Conservation (phyloP, 2,329 filamentous ascomycete species). For the Ophiostoma pallidulum region DNA sequence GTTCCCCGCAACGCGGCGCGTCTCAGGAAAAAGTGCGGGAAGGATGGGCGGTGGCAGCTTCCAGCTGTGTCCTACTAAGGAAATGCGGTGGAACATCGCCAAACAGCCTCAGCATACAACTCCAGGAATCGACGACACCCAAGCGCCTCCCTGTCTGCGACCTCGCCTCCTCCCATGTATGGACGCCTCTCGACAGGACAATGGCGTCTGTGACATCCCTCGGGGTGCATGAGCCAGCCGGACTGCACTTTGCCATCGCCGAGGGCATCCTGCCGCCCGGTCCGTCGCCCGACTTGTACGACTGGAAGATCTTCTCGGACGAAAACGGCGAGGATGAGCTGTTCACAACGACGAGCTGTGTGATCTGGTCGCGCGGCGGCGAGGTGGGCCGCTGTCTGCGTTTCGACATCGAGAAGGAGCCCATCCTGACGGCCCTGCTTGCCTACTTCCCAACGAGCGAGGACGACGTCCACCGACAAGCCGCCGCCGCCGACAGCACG, state of each 20-base stretch:
- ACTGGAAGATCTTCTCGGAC: constrained; percentile 57
- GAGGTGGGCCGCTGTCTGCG: constrained; percentile 78
- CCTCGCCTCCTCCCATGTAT: no score
- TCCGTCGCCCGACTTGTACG: constrained; percentile 56
- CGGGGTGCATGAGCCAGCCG: constrained; percentile 81
- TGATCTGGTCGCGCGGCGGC: constrained; percentile 83
- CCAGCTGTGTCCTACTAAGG: neutral
- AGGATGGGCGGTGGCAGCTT: constrained; percentile 5
- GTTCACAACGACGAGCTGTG: constrained; percentile 62
- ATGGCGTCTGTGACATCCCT: constrained; percentile 92
- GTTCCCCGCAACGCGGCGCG: constrained; percentile 13
- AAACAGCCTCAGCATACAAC: neutral
- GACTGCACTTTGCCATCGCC: constrained; percentile 70
- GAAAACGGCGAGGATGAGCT: constrained; percentile 63
- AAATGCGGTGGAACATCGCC: neutral
- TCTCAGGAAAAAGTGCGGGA: constrained; percentile 1
- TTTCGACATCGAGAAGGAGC: constrained; percentile 78
- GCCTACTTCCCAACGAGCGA: constrained; percentile 58
- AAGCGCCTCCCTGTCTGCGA: no score
- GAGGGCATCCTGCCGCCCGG: constrained; percentile 67
- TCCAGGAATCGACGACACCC: neutral
- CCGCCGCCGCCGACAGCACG: neutral
- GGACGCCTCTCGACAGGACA: neutral
- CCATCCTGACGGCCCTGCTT: constrained; percentile 75
- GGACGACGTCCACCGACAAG: constrained; percentile 7